Evolutionary conservation across 345 rosid genomes (phyloP).

Genomic region (Gossypium longicalyx): DNA sequence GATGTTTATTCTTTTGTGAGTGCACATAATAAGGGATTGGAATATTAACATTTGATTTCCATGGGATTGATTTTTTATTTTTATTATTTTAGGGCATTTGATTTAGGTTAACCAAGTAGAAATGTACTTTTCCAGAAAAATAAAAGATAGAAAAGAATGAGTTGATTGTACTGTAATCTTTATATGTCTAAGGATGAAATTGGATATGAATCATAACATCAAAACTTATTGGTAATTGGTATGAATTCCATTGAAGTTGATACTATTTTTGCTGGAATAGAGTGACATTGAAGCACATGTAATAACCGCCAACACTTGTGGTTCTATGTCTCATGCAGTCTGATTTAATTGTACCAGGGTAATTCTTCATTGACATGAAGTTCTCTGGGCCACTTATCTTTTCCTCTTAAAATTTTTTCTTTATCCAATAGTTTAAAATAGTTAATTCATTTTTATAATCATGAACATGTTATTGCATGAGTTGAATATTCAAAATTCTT

Average conservation of each 20-base stretch:
- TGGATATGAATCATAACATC: background rate
- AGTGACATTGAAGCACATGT: background rate
- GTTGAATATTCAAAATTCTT: background rate
- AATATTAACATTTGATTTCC: background rate
- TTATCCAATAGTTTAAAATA: background rate
- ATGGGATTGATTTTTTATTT: background rate
- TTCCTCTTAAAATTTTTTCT: constrained; percentile 1
- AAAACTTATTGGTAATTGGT: background rate
- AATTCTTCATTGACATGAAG: background rate
- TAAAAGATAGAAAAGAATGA: background rate
- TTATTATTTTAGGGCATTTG: background rate
- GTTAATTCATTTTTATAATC: background rate
- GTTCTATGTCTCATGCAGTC: background rate
- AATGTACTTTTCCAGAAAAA: background rate
- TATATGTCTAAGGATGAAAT: background rate
- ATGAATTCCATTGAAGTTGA: background rate
- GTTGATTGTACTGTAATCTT: background rate
- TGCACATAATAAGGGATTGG: background rate
- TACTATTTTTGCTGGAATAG: background rate
- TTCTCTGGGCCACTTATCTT: background rate
- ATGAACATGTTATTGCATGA: background rate
- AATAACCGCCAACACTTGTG: background rate
- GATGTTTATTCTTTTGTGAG: too few species aligned
- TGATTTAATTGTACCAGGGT: background rate
- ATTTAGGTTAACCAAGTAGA: background rate